Percentiles rank a stretch among this genome's conserved stretches.
phyloP scores from a whole-genome alignment of 495 filamentous ascomycete species.

The Aspergillus heteromorphus region DNA sequence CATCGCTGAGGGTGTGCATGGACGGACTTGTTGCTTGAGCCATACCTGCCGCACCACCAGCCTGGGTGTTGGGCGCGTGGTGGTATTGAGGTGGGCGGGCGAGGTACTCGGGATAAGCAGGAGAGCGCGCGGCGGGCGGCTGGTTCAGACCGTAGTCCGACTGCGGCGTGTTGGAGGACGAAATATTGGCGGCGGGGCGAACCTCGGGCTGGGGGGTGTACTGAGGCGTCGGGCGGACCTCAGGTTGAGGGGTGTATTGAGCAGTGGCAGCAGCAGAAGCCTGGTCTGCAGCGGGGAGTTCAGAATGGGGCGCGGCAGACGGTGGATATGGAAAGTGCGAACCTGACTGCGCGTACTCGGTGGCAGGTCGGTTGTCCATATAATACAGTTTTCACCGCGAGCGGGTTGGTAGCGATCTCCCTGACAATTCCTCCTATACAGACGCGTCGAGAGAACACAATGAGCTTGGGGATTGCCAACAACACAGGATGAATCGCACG shows the following conservation, averaged over 20 bases:
- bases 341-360: conserved; percentile 98
- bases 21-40: conserved; percentile 98
- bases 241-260: conserved; percentile 45
- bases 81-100: conserved; percentile 52
- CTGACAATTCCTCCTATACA: conserved; percentile 21
- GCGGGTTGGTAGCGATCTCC: conserved; percentile 16
- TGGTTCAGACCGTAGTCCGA: conserved; percentile 84
- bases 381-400: conserved; percentile 27
- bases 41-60: conserved; percentile 81
- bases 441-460: conserved; percentile 26
- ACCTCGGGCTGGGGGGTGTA: conserved; percentile 70
- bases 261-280: conserved; percentile 66
- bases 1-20: conserved; percentile 71
- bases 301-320: conserved; percentile 63
- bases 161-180: conserved; percentile 75
- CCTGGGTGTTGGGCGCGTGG: conserved; percentile 68
- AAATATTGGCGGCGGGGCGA: conserved; percentile 56
- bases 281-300: conserved; percentile 79
- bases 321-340: conserved; percentile 80
- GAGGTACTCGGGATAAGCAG: conserved; percentile 75
- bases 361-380: conserved; percentile 83
- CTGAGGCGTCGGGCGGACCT: conserved; percentile 41
- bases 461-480: conserved; percentile 22
- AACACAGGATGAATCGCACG: conserved; percentile 1
- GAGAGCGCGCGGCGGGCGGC: conserved; percentile 66